These are phyloP conservation scores for Piper longum DNA, from an alignment of 164 flowering plant genomes.

Conservation along the genomic window DNA sequence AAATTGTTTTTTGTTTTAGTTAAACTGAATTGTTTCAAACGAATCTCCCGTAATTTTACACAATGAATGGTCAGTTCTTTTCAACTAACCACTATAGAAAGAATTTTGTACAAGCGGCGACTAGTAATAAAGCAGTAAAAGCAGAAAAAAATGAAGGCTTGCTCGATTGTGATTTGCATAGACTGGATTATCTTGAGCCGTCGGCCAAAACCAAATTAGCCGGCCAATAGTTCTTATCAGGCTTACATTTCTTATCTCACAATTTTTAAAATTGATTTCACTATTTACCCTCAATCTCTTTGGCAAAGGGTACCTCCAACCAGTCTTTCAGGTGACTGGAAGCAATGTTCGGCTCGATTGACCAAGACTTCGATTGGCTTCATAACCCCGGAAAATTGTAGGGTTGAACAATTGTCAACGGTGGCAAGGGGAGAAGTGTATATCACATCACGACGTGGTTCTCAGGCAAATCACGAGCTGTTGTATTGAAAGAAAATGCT, in stretches of 20 bases:
- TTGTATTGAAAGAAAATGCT: slow-evolving; percentile 13
- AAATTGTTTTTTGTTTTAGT: too few species aligned
- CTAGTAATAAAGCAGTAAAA: neutral
- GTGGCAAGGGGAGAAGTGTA: neutral
- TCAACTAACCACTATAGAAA: neutral
- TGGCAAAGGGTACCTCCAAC: neutral
- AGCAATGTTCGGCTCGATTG: too few species aligned
- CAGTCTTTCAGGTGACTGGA: neutral
- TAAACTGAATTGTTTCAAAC: too few species aligned
- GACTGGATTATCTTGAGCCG: neutral
- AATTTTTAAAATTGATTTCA: neutral
- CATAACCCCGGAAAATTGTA: neutral
- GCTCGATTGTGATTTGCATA: neutral
- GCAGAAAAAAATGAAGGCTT: slow-evolving; percentile 1
- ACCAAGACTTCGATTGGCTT: too few species aligned
- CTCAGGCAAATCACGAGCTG: neutral
- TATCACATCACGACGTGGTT: neutral
- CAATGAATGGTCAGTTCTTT: neutral
- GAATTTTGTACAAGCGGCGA: neutral
- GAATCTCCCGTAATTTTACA: neutral
- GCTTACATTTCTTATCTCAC: too few species aligned
- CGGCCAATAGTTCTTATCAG: neutral
- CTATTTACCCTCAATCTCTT: neutral
- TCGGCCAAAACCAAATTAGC: neutral
- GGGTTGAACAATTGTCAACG: neutral